phyloP scores from a whole-genome alignment of 2,329 filamentous ascomycete genomes.

The Botrytis fragariae region DNA sequence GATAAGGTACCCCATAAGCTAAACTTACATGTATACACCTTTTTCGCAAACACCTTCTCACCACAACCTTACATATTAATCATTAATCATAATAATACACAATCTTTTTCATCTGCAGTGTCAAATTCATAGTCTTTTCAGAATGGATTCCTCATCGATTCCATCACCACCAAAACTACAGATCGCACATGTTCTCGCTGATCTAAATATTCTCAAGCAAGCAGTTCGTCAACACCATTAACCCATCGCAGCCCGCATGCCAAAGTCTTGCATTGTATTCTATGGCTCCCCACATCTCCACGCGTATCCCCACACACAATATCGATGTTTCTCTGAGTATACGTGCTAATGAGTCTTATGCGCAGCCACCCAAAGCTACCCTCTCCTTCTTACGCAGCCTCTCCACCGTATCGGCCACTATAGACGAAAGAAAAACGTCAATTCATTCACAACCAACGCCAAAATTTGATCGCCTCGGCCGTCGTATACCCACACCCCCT shows the following conservation, averaged over 20 bases:
- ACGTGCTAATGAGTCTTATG: neutral
- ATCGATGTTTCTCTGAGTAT: neutral
- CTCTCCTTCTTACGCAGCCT: conserved; percentile 12
- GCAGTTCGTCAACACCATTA: conserved; percentile 9
- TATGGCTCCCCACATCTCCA: neutral
- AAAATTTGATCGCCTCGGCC: conserved; percentile 10
- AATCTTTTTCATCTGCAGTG: neutral
- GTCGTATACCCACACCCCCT: neutral
- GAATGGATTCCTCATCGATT: neutral
- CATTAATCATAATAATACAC: neutral
- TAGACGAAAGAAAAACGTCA: conserved; percentile 8
- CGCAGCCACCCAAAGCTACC: conserved; percentile 5
- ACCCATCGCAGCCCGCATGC: neutral
- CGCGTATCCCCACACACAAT: neutral
- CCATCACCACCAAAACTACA: conserved; percentile 9
- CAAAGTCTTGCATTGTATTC: neutral
- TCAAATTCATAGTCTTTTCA: neutral
- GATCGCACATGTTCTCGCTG: conserved; percentile 19
- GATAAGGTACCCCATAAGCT: conserved; percentile 3
- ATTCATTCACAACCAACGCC: neutral
- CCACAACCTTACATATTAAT: neutral
- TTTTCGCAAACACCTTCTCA: neutral
- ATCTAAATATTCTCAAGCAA: conserved; percentile 20
- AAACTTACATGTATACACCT: neutral
- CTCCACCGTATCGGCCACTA: neutral